Conservation (phyloP, 225 moss, liverwort and hornwort genomes). For the Physcomitrium patens region DNA sequence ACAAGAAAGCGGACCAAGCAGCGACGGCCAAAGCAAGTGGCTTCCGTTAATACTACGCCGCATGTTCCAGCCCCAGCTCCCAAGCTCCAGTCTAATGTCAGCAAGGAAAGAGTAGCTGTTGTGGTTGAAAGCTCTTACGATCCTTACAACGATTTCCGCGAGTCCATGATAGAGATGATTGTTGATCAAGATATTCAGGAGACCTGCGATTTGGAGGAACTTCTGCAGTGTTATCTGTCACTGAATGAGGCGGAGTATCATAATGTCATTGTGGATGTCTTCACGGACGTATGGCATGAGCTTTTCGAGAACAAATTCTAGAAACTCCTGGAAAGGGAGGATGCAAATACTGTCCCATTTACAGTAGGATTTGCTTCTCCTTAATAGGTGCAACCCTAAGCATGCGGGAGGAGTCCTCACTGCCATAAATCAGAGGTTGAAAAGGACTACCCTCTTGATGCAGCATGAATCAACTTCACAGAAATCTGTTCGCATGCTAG, state of each 20-base stretch:
- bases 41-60: conserved; percentile 26
- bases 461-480: neutral
- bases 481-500: neutral
- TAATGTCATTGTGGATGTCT: conserved; percentile 80
- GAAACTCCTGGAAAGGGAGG: neutral
- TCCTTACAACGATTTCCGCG: conserved; percentile 82
- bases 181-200: conserved; percentile 71
- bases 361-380: conserved; percentile 9
- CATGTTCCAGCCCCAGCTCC: conserved; percentile 18
- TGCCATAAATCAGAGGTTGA: neutral
- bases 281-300: conserved; percentile 84
- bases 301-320: conserved; percentile 57
- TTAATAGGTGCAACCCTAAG: neutral
- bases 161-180: conserved; percentile 95
- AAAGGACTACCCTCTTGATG: neutral
- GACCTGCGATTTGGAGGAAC: conserved; percentile 73
- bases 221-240: conserved; percentile 85
- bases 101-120: conserved; percentile 72
- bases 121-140: conserved; percentile 86
- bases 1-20: conserved; percentile 44
- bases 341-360: conserved; percentile 5
- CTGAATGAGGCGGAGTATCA: conserved; percentile 84
- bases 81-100: conserved; percentile 42
- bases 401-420: conserved; percentile 3
- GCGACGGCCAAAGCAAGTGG: conserved; percentile 44